These are phyloP conservation scores for Oryza glaberrima DNA, from an alignment of 176 grass and related monocot species.

Conservation along the genomic window DNA sequence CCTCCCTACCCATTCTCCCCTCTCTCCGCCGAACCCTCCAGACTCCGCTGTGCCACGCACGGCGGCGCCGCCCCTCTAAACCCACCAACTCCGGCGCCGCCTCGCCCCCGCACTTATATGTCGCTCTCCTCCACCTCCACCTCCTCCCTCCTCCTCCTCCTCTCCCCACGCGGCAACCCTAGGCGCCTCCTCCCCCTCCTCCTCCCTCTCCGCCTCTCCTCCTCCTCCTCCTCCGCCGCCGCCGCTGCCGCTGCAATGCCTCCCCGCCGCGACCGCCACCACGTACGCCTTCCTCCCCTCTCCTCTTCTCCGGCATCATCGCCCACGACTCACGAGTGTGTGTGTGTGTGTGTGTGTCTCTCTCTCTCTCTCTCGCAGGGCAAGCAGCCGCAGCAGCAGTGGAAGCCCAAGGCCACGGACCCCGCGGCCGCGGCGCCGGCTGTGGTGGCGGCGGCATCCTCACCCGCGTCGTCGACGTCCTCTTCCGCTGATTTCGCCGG, in stretches of 20 bases:
- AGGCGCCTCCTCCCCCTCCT: conserved; percentile 45
- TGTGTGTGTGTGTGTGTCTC: not conserved
- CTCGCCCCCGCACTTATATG: not conserved
- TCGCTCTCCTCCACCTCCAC: not conserved
- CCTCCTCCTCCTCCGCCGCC: not conserved
- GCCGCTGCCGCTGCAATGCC: conserved; percentile 24
- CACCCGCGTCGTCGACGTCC: not conserved
- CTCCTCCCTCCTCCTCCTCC: not conserved
- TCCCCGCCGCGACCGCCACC: conserved; percentile 31
- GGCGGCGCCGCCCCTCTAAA: too few species aligned
- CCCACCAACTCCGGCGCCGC: not conserved
- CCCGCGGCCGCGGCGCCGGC: not conserved
- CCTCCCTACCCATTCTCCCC: not conserved
- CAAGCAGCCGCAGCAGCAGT: conserved; percentile 40
- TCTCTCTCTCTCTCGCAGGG: not conserved
- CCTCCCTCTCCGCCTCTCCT: conserved; percentile 42
- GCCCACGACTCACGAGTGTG: not conserved
- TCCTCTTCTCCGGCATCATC: not conserved
- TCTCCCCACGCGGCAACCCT: conserved; percentile 30
- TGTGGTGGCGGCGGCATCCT: not conserved
- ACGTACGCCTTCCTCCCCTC: conserved; percentile 9
- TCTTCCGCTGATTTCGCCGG: not conserved
- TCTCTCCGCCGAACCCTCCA: not conserved
- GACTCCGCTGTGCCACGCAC: not conserved
- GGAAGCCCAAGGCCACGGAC: conserved; percentile 49